Percentiles rank a stretch among this genome's conserved stretches.
Evolutionary conservation across 2,329 filamentous ascomycete genomes (phyloP).

Genomic region (Hypoxylon sp.): DNA sequence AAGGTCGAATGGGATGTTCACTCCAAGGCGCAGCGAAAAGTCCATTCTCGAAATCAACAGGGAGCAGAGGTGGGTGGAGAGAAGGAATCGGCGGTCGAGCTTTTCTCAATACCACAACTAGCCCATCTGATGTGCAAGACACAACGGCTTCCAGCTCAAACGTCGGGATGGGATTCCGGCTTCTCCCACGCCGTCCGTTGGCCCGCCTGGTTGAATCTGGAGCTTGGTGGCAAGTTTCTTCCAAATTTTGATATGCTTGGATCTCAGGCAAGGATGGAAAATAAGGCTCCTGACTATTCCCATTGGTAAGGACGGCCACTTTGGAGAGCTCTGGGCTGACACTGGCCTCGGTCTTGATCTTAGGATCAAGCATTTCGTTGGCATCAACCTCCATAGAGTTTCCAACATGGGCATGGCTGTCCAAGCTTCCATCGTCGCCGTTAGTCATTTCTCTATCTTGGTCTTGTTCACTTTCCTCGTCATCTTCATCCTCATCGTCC

Average conservation of each 20-base stretch:
- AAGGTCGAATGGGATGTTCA: conserved; percentile 72
- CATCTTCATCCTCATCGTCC: conserved; percentile 62
- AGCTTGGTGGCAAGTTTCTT: conserved; percentile 31
- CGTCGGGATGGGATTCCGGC: conserved; percentile 57
- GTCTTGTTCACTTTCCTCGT: conserved; percentile 58
- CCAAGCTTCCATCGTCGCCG: conserved; percentile 58
- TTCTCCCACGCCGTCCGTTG: conserved; percentile 38
- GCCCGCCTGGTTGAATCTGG: conserved; percentile 8
- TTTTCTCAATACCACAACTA: conserved; percentile 84
- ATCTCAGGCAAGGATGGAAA: conserved; percentile 21
- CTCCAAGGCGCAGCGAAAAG: conserved; percentile 88
- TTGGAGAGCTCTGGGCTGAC: conserved; percentile 55
- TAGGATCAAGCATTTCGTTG: conserved; percentile 48
- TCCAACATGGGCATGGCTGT: conserved; percentile 63
- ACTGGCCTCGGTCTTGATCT: conserved; percentile 57
- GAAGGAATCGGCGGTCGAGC: conserved; percentile 79
- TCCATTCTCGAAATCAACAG: conserved; percentile 69
- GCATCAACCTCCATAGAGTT: conserved; percentile 61
- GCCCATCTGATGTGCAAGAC: conserved; percentile 88
- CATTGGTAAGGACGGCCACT: conserved; percentile 43
- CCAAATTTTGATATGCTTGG: conserved; percentile 51
- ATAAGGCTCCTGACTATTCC: conserved; percentile 6
- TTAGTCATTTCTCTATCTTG: conserved; percentile 55
- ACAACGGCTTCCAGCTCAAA: conserved; percentile 91
- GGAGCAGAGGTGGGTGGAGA: conserved; percentile 65